These are phyloP conservation scores for Pseudogymnoascus sp. DNA, from an alignment of 2,329 filamentous ascomycete genomes.

Conservation along the genomic window DNA sequence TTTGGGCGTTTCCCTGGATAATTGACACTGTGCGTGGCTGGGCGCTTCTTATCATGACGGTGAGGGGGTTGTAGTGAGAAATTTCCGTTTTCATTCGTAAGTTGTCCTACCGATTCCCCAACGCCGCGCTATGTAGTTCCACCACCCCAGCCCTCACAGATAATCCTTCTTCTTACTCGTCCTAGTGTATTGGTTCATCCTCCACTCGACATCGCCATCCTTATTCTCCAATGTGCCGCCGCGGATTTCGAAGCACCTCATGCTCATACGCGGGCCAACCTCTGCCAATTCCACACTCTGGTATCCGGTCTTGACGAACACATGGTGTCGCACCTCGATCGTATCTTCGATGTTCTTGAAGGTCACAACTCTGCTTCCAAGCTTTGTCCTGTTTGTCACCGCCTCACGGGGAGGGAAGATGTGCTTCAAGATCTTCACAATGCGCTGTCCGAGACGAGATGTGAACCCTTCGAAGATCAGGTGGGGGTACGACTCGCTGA, in stretches of 20 bases:
- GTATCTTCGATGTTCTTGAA: slow-evolving; percentile 92
- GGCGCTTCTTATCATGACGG: slow-evolving; percentile 10
- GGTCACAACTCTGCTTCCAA: slow-evolving; percentile 82
- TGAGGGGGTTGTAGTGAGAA: slow-evolving; percentile 10
- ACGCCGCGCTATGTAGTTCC: slow-evolving; percentile 27
- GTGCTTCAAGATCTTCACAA: slow-evolving; percentile 88
- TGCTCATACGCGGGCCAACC: slow-evolving; percentile 93
- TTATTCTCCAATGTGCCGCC: slow-evolving; percentile 89
- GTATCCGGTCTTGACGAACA: slow-evolving; percentile 89
- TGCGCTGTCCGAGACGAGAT: slow-evolving; percentile 67
- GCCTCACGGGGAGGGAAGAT: slow-evolving; percentile 84
- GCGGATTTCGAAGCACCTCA: slow-evolving; percentile 88
- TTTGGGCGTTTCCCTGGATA: slow-evolving; percentile 16
- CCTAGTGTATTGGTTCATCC: slow-evolving; percentile 88
- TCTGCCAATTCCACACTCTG: slow-evolving; percentile 83
- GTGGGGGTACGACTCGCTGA: slow-evolving; percentile 88
- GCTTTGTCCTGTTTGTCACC: slow-evolving; percentile 59
- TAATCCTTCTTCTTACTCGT: slow-evolving; percentile 95
- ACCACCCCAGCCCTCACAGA: slow-evolving; percentile 43
- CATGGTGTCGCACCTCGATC: slow-evolving; percentile 86
- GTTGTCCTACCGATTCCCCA: slow-evolving; percentile 19
- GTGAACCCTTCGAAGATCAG: slow-evolving; percentile 93
- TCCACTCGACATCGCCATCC: slow-evolving; percentile 94
- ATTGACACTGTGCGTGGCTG: slow-evolving; percentile 11
- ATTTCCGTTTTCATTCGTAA: slow-evolving; percentile 6